phyloP scores from a whole-genome alignment of 176 grass and related monocot genomes.

The Miscanthus lutarioriparius region DNA sequence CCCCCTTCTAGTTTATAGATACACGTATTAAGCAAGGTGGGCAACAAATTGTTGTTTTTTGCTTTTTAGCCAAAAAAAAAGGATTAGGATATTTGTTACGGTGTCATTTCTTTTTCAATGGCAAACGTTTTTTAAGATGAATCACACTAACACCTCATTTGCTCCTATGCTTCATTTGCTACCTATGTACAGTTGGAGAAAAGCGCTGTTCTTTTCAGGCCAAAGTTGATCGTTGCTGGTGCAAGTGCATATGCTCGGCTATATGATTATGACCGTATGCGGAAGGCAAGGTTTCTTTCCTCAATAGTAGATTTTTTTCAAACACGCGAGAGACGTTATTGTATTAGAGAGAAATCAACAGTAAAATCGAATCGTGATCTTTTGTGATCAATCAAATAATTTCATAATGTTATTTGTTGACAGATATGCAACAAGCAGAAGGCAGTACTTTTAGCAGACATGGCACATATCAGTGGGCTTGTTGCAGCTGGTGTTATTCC shows the following conservation, averaged over 20 bases:
- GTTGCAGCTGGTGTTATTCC: slow-evolving; percentile 92
- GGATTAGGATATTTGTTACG: slow-evolving; percentile 32
- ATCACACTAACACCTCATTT: slow-evolving; percentile 19
- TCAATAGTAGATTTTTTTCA: not conserved
- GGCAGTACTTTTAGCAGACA: slow-evolving; percentile 94
- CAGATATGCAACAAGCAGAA: slow-evolving; percentile 99
- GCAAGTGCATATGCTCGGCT: slow-evolving; percentile 97
- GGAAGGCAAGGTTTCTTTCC: slow-evolving; percentile 63
- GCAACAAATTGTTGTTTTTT: not conserved
- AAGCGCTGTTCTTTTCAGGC: slow-evolving; percentile 88
- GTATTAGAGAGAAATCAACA: not conserved
- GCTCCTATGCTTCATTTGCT: slow-evolving; percentile 13
- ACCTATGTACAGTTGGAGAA: slow-evolving; percentile 73
- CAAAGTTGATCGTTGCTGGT: slow-evolving; percentile 96
- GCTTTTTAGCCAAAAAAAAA: slow-evolving; percentile 3
- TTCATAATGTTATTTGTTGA: slow-evolving; percentile 23
- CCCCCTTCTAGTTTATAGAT: slow-evolving; percentile 2
- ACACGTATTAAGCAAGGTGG: not conserved
- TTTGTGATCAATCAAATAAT: slow-evolving; percentile 31
- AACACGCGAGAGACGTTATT: not conserved
- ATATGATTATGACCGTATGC: slow-evolving; percentile 90
- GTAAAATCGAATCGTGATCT: slow-evolving; percentile 1
- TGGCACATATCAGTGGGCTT: slow-evolving; percentile 98
- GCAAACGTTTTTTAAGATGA: slow-evolving; percentile 38
- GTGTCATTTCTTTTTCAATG: slow-evolving; percentile 16